Base-by-base conservation (phyloP, 176 grass and related monocot species). In the Carex scoparia region DNA sequence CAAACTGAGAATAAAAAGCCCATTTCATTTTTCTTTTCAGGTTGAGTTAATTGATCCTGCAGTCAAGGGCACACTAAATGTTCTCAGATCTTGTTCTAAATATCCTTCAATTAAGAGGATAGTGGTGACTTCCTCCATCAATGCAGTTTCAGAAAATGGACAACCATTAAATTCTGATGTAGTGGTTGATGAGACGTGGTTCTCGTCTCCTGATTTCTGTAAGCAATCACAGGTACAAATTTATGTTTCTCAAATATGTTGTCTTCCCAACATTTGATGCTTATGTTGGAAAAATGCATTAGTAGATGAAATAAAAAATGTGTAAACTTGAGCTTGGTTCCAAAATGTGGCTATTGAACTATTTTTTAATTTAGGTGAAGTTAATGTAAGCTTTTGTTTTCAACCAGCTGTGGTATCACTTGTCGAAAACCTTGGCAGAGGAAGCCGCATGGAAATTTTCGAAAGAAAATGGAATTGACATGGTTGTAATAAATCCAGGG, bases 51-150 rank as follows among this genome's bases (percentile, higher is more conserved):
- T 87, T 46, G 85, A 87, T 71, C 85, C 85, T 23, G 87, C 87
- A 7, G 32, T 88, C 23, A 88, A 88, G 18, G 87, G 87, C 48
- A 81, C 87, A 48, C 72, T 88, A 60, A 88, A 88, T 85, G 87
- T 88, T 69, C 69, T 88, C 46, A 79, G 55, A 71, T 81, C 87
- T 37, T 88, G 87, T 58, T 23, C 84, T 61, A 85, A 85, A 70
- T 69, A 30, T 44, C 60, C 15, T 88, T 85, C 87, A 16, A 14
- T 88, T 31, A 88, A 85, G 69, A 81, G 87, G 72, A 15, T 85
- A 42, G 75, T 88, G 42, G 18, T 88, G 44, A 88, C 87, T 63
- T 88, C 87, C 27, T 88, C 87, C 12, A 44, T 88, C 61, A 74
- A 61, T 71, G 75, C 87, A 32, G 87, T 88, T 62, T 9, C 9